Percentiles rank a stretch among this genome's conserved stretches.
Conservation (phyloP, 106 monocot genomes). For the Dioscorea dumetorum region DNA sequence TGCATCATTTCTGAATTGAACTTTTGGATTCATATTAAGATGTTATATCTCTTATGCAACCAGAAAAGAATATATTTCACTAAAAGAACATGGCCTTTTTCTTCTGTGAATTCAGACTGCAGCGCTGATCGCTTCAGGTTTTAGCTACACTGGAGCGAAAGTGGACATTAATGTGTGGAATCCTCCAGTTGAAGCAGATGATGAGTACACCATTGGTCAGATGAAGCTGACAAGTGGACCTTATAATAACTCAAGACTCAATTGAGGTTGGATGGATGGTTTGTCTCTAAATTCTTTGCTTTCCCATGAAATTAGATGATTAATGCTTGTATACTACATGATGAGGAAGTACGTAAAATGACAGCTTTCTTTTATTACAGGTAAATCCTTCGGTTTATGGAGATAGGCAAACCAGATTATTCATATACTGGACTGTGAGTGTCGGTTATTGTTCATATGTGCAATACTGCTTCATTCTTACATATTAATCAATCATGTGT, state of each 20-base stretch:
- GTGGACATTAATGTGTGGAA: slow-evolving; percentile 23
- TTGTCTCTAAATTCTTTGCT: background rate
- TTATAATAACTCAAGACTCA: slow-evolving; percentile 2
- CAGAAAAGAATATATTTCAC: background rate
- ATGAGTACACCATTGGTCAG: slow-evolving; percentile 19
- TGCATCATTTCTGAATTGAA: no score
- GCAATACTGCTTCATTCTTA: background rate
- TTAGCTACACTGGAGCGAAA: slow-evolving; percentile 21
- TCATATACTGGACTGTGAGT: slow-evolving; percentile 32
- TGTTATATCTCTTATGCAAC: background rate
- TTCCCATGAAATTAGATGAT: slow-evolving; percentile 20
- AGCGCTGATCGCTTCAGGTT: slow-evolving; percentile 14
- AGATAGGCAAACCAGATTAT: slow-evolving; percentile 17
- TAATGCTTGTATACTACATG: slow-evolving; percentile 3
- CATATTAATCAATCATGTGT: background rate
- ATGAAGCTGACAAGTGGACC: slow-evolving; percentile 19
- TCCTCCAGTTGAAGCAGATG: slow-evolving; percentile 17
- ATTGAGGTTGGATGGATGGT: slow-evolving; percentile 40
- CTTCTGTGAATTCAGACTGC: slow-evolving; percentile 6
- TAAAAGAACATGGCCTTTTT: background rate
- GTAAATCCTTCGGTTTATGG: slow-evolving; percentile 22
- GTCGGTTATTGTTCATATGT: background rate
- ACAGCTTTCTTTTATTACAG: background rate
- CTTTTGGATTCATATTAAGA: no score
- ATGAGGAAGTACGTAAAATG: background rate